A percentile compares a stretch with the other conserved stretches of the same genome.
Conservation (phyloP, 768 basidiomycete genomes). For the Rhizopogon vinicolor region DNA sequence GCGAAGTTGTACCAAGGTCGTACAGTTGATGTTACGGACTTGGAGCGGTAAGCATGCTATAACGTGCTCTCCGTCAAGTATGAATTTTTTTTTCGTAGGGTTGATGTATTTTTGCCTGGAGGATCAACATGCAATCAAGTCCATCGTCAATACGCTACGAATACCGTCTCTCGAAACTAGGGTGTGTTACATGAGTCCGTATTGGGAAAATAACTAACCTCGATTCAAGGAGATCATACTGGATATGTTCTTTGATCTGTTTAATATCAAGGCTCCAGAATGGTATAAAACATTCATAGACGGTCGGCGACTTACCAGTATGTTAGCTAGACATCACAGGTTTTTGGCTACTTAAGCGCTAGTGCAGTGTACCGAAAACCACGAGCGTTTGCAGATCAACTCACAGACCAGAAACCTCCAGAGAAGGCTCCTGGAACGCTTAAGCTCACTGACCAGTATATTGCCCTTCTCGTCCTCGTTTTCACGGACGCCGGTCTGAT, state of each 20-base stretch:
- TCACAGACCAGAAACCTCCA: conserved; percentile 30
- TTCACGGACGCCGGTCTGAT: conserved; percentile 85
- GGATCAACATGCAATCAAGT: conserved; percentile 79
- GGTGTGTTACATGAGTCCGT: conserved; percentile 34
- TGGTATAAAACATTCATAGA: conserved; percentile 94
- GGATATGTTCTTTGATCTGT: conserved; percentile 90
- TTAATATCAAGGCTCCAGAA: conserved; percentile 88
- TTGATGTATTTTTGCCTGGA: conserved; percentile 93
- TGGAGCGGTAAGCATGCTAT: conserved; percentile 76
- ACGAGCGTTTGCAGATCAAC: conserved; percentile 29
- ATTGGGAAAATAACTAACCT: conserved; percentile 7
- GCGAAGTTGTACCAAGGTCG: conserved; percentile 69
- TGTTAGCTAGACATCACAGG: conserved; percentile 16
- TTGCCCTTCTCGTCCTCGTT: conserved; percentile 78
- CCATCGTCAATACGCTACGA: conserved; percentile 78
- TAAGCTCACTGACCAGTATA: conserved; percentile 90
- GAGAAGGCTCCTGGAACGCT: conserved; percentile 54
- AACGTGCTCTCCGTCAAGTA: neutral
- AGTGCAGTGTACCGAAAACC: conserved; percentile 62
- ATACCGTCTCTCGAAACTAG: conserved; percentile 86
- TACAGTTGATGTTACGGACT: conserved; percentile 79
- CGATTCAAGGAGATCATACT: conserved; percentile 76
- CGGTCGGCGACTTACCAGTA: conserved; percentile 84
- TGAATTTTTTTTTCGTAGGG: conserved; percentile 40
- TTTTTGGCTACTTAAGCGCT: neutral